A percentile compares a stretch with the other conserved stretches of the same genome.
These are phyloP conservation scores for Phoma herbarum DNA, from an alignment of 2,329 filamentous ascomycete species.

Conservation along the genomic window DNA sequence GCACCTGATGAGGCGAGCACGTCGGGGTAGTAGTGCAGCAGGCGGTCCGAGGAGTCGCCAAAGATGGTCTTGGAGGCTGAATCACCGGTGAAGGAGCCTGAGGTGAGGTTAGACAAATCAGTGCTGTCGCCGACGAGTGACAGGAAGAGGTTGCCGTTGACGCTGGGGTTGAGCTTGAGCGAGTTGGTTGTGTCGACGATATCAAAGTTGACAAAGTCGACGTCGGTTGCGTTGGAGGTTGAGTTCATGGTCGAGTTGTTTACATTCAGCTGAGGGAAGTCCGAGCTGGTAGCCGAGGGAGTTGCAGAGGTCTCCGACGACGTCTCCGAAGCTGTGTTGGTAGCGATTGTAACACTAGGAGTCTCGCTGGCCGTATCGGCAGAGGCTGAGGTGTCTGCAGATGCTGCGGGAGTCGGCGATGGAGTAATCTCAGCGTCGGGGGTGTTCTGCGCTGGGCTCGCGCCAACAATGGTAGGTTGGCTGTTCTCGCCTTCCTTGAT, in stretches of 20 bases:
- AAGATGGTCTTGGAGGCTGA: constrained; percentile 15
- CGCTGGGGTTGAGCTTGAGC: constrained; percentile 15
- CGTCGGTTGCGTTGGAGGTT: constrained; percentile 13
- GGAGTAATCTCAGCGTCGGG: neutral
- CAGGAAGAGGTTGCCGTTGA: constrained; percentile 15
- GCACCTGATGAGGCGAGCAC: constrained; percentile 12
- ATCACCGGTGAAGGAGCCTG: constrained; percentile 14
- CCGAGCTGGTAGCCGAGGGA: constrained; percentile 2
- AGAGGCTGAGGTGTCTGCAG: neutral
- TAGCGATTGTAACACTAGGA: neutral
- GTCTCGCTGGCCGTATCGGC: neutral
- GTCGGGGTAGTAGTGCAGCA: constrained; percentile 17
- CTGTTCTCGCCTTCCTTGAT: neutral
- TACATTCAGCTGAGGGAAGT: constrained; percentile 2
- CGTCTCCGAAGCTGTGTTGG: neutral
- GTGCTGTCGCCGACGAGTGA: constrained; percentile 14
- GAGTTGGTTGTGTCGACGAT: constrained; percentile 19
- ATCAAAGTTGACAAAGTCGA: constrained; percentile 12
- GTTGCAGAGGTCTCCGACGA: neutral
- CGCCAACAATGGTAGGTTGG: neutral
- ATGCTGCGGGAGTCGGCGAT: neutral
- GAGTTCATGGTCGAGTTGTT: constrained; percentile 9
- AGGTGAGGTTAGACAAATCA: constrained; percentile 13
- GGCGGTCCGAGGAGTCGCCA: constrained; percentile 15
- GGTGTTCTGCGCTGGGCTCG: constrained; percentile 13